Base-by-base conservation (phyloP, 2,329 filamentous ascomycete genomes). In the Penicillium sp. region DNA sequence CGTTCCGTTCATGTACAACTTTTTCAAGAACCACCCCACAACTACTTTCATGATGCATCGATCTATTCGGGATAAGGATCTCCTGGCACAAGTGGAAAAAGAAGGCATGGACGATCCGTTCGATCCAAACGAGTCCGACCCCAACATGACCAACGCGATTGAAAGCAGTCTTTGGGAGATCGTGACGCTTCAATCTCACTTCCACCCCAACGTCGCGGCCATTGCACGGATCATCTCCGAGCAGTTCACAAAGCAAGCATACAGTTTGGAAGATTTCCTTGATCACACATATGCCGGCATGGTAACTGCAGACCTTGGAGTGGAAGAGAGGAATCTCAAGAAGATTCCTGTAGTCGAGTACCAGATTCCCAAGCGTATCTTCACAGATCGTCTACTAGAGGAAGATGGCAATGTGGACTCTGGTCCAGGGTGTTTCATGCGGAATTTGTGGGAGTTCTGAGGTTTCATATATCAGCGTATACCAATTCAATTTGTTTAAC, bases 21-120 rank as follows among this genome's bases (percentile, higher is more conserved):
- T 96, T 63, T 82, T 99, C 71, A 94, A 90, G 73, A 84, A 83
- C 61, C 94, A 99, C 70, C 93, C 93, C 1, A 86, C 87, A 1
- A 96, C 91, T 68, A 95, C 93, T 0, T 97, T 96, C 67, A 96
- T 99, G 91, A 84, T 99, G 62, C 95, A 99, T 72, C 86, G 94
- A 52, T 85, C 85, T 56, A 78, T 82, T 37, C 81, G 80, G 46
- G 84, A 86, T 40, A 69, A 80, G 1, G 82, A 85, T 50, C 75
- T 79, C 47, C 84, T 82, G 64, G 80, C 82, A 50, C 67, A 80
- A 48, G 75, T 92, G 23, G 83, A 88, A 63, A 80, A 82, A 31
- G 72, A 81, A 34, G 85, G 84, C 42, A 81, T 85, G 76, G 75
- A 82, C 44, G 95, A 99, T 67, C 88, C 90, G 0, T 99, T 96